phyloP scores from a whole-genome alignment of 2,329 filamentous ascomycete genomes.

The Penicillium concentricum region DNA sequence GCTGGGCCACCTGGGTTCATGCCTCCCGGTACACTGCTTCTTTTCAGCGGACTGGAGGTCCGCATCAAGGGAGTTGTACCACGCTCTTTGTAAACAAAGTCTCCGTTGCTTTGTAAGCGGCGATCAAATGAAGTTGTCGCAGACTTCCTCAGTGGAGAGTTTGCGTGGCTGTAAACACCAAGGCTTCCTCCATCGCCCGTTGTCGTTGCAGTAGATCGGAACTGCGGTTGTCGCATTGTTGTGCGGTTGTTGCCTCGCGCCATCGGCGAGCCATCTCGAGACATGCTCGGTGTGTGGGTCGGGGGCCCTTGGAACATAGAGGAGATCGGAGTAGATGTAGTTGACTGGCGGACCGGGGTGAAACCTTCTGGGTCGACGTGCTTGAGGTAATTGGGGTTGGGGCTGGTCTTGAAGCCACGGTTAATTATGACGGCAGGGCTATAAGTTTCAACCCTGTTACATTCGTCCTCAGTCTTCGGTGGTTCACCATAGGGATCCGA shows the following conservation, averaged over 20 bases:
- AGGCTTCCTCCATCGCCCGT: constrained; percentile 71
- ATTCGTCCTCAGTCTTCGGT: constrained; percentile 43
- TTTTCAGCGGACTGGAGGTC: constrained; percentile 44
- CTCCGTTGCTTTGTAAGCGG: constrained; percentile 40
- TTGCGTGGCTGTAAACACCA: constrained; percentile 75
- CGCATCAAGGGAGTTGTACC: constrained; percentile 39
- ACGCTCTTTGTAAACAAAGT: constrained; percentile 37
- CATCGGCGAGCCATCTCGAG: constrained; percentile 50
- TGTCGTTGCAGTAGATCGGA: constrained; percentile 44
- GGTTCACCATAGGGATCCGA: constrained; percentile 45
- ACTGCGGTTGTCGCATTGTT: constrained; percentile 56
- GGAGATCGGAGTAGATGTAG: constrained; percentile 43
- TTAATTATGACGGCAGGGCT: constrained; percentile 65
- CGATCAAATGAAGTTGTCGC: constrained; percentile 57
- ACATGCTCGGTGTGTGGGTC: constrained; percentile 44
- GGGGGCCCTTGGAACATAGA: constrained; percentile 30
- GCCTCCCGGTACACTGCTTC: constrained; percentile 40
- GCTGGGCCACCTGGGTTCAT: constrained; percentile 32
- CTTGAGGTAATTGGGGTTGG: constrained; percentile 75
- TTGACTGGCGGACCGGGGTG: constrained; percentile 40
- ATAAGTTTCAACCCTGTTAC: constrained; percentile 60
- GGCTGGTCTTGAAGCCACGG: constrained; percentile 74
- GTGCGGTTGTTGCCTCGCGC: constrained; percentile 38
- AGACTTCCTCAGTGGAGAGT: constrained; percentile 80
- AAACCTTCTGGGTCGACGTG: constrained; percentile 67